A percentile compares a stretch with the other conserved stretches of the same genome.
Conservation (phyloP, 257 asterid species). For the Solanum virginianum region DNA sequence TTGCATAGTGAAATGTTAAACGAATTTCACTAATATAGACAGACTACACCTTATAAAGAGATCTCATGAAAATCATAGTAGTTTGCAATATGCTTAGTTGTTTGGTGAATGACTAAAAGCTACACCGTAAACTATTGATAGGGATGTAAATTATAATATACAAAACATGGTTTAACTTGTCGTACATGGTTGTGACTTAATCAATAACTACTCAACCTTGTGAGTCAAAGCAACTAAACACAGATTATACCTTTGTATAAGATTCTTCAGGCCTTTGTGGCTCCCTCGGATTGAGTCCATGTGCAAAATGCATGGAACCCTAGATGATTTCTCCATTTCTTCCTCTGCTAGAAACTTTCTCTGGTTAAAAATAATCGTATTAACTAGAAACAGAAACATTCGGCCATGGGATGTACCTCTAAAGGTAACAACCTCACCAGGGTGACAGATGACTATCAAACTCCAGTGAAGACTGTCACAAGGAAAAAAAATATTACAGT, state of each 20-base stretch:
- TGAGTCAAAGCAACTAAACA: not conserved
- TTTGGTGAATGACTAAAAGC: not conserved
- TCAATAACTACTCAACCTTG: not conserved
- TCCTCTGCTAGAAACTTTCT: slow-evolving; percentile 35
- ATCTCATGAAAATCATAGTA: not conserved
- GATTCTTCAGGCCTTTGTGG: slow-evolving; percentile 54
- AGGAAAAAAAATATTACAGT: slow-evolving; percentile 1
- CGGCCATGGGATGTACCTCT: slow-evolving; percentile 27
- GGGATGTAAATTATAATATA: not conserved
- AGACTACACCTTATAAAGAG: not conserved
- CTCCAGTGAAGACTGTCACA: slow-evolving; percentile 90
- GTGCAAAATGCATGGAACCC: slow-evolving; percentile 72
- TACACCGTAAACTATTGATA: not conserved
- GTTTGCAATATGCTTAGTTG: not conserved
- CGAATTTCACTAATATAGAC: not conserved
- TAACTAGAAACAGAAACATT: not conserved
- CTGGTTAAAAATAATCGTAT: slow-evolving; percentile 7
- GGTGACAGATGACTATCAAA: slow-evolving; percentile 83
- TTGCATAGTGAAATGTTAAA: not conserved
- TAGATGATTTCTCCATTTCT: slow-evolving; percentile 20
- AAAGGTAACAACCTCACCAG: slow-evolving; percentile 50
- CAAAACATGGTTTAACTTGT: not conserved
- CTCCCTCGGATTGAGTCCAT: slow-evolving; percentile 80
- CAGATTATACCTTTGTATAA: slow-evolving; percentile 47
- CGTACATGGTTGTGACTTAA: not conserved